Conservation (phyloP, 768 basidiomycete genomes). For the Rhizopogon sp. region DNA sequence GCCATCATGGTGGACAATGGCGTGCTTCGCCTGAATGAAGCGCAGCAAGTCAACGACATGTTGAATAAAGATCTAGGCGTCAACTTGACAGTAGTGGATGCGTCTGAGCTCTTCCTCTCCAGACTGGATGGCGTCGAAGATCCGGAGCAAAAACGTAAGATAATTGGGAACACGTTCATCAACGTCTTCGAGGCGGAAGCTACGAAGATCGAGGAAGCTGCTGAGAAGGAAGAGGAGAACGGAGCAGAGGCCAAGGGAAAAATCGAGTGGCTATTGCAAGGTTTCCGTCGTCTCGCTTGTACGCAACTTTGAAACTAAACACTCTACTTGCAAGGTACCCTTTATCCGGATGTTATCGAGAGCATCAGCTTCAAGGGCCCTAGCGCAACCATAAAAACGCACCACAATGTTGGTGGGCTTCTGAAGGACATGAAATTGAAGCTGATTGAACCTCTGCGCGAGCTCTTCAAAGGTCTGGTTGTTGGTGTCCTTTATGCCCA, state of each 20-base stretch:
- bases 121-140: constrained; percentile 90
- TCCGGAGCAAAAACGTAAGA: constrained; percentile 95
- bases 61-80: constrained; percentile 90
- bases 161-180: constrained; percentile 99
- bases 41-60: constrained; percentile 87
- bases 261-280: constrained; percentile 93
- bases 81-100: constrained; percentile 93
- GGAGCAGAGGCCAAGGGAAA: constrained; percentile 77
- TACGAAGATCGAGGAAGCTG: constrained; percentile 75
- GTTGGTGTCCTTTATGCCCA: no score
- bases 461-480: constrained; percentile 90
- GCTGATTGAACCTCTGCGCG: constrained; percentile 94
- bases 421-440: constrained; percentile 98
- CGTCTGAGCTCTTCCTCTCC: constrained; percentile 88
- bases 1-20: constrained; percentile 99
- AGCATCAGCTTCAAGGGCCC: constrained; percentile 99
- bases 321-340: constrained; percentile 50
- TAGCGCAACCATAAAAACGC: constrained; percentile 98
- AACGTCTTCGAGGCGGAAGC: constrained; percentile 97
- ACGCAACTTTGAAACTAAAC: no score
- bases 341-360: constrained; percentile 99
- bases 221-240: constrained; percentile 66
- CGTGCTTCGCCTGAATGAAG: constrained; percentile 90
- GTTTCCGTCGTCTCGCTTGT: no score
- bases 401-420: constrained; percentile 97